phyloP scores from a whole-genome alignment of 1,284 basidiomycete species.

The Ceratobasidium sp. region DNA sequence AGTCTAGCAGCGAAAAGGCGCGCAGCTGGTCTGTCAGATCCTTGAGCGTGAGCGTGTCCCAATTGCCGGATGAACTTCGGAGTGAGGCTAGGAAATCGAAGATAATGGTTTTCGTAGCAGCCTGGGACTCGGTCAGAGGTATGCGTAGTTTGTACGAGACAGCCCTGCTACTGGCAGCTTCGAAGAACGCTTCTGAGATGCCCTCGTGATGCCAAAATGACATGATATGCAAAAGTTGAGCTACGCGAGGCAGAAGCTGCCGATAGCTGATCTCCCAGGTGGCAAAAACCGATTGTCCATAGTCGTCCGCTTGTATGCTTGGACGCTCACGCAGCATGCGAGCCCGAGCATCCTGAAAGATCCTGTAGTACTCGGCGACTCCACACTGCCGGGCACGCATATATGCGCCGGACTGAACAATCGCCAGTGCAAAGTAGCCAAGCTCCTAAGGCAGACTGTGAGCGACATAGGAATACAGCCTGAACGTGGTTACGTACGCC shows the following conservation, averaged over 20 bases:
- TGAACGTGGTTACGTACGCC: background rate
- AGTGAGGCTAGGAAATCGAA: background rate
- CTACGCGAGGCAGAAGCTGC: background rate
- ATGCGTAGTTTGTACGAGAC: background rate
- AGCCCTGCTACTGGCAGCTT: background rate
- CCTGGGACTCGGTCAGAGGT: background rate
- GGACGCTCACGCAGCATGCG: background rate
- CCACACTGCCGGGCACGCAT: background rate
- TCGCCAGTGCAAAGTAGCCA: conserved; percentile 12
- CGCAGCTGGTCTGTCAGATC: background rate
- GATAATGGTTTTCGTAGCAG: background rate
- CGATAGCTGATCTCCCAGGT: conserved; percentile 26
- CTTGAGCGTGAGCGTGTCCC: background rate
- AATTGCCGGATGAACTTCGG: background rate
- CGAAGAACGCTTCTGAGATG: conserved; percentile 6
- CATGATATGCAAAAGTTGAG: background rate
- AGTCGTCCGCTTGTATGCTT: conserved; percentile 1
- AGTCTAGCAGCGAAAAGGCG: conserved; percentile 1
- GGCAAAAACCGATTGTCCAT: conserved; percentile 17
- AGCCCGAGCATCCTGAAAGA: background rate
- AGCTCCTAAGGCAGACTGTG: background rate
- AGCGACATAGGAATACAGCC: background rate
- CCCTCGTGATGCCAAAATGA: background rate
- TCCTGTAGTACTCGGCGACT: conserved; percentile 1
- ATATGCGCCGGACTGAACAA: conserved; percentile 40